These are phyloP conservation scores for Microcyclosporella mali DNA, from an alignment of 2,329 filamentous ascomycete genomes.

Conservation along the genomic window DNA sequence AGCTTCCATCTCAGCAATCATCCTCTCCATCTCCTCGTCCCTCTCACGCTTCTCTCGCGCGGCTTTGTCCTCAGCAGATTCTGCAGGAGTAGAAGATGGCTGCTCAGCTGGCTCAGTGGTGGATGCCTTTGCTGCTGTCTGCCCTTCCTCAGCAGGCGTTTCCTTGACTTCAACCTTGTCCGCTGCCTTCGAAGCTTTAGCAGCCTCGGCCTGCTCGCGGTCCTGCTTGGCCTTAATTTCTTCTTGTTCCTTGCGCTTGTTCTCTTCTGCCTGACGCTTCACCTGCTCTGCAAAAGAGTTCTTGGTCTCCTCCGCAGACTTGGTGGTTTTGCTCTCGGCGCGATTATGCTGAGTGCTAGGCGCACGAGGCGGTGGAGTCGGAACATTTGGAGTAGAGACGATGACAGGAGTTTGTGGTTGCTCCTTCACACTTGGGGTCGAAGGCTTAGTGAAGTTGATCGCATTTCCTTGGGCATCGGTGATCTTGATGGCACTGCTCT, in stretches of 20 bases:
- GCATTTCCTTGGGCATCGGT: conserved; percentile 76
- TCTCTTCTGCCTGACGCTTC: conserved; percentile 42
- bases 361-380: conserved; percentile 64
- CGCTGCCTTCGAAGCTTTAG: conserved; percentile 50
- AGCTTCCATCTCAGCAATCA: conserved; percentile 57
- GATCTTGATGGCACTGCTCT: conserved; percentile 73
- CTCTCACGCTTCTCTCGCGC: conserved; percentile 34
- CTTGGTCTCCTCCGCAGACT: conserved; percentile 64
- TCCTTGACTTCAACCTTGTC: conserved; percentile 40
- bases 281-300: conserved; percentile 63
- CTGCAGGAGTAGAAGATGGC: conserved; percentile 27
- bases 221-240: conserved; percentile 52
- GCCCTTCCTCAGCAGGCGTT: conserved; percentile 31
- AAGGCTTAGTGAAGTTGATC: conserved; percentile 58
- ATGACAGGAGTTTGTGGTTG: conserved; percentile 57
- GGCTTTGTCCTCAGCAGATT: conserved; percentile 41
- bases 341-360: conserved; percentile 62
- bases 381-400: conserved; percentile 69
- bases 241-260: conserved; percentile 37
- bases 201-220: conserved; percentile 42
- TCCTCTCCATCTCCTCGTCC: conserved; percentile 45
- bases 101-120: conserved; percentile 36
- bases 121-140: conserved; percentile 32
- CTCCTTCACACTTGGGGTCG: conserved; percentile 50
- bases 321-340: conserved; percentile 68